These are phyloP conservation scores for Suhomyces prunicola DNA, from an alignment of 805 yeast genomes.

Conservation along the genomic window DNA sequence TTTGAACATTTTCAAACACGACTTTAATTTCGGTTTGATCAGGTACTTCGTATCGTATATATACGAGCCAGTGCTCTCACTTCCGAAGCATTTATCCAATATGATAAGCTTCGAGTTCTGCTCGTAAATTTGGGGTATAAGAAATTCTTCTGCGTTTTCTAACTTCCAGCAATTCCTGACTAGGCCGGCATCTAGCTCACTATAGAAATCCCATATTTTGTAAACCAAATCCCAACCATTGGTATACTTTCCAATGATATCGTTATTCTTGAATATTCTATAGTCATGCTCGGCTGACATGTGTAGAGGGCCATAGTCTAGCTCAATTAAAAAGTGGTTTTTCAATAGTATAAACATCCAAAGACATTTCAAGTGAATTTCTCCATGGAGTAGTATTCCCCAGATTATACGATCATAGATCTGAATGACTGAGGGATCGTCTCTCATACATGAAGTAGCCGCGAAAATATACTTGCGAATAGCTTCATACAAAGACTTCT, in stretches of 20 bases:
- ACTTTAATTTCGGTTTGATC: slow-evolving; percentile 15
- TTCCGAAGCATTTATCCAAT: slow-evolving; percentile 20
- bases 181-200: slow-evolving; percentile 5
- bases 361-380: slow-evolving; percentile 37
- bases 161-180: slow-evolving; percentile 14
- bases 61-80: slow-evolving; percentile 11
- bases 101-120: slow-evolving; percentile 13
- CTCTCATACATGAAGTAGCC: slow-evolving; percentile 24
- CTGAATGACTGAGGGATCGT: slow-evolving; percentile 33
- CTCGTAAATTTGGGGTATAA: slow-evolving; percentile 22
- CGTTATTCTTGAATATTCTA: slow-evolving; percentile 10
- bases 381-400: slow-evolving; percentile 45
- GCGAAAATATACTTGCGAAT: slow-evolving; percentile 38
- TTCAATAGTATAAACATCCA: slow-evolving; percentile 42
- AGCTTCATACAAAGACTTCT: slow-evolving; percentile 28
- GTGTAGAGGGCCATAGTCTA: slow-evolving; percentile 20
- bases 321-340: slow-evolving; percentile 21
- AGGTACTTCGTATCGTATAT: slow-evolving; percentile 12
- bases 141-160: slow-evolving; percentile 8
- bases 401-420: slow-evolving; percentile 40
- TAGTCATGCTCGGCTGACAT: slow-evolving; percentile 27
- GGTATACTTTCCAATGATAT: slow-evolving; percentile 10
- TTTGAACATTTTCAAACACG: slow-evolving; percentile 9
- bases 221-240: slow-evolving; percentile 17
- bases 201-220: slow-evolving; percentile 10